Evolutionary conservation across 768 basidiomycete species (phyloP).

Genomic region (Leccinum imitatum): DNA sequence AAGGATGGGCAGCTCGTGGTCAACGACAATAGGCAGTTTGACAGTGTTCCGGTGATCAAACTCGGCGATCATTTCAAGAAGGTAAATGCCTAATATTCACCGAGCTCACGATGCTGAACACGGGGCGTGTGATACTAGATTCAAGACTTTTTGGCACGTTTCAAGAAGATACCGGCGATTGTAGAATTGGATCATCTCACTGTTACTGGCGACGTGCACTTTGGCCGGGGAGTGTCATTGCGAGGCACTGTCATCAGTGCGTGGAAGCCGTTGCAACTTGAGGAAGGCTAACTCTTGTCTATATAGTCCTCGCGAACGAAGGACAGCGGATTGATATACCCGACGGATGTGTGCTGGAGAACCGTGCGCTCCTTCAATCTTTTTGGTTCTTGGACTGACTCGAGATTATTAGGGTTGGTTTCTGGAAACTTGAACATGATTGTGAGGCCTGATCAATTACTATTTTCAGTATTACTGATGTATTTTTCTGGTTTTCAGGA

Average conservation of each 20-base stretch:
- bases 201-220: conserved; percentile 87
- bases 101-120: not conserved
- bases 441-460: conserved; percentile 24
- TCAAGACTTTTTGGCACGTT: conserved; percentile 88
- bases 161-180: conserved; percentile 92
- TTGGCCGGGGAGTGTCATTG: conserved; percentile 83
- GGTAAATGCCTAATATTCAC: conserved; percentile 38
- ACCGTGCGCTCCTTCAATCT: conserved; percentile 38
- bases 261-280: conserved; percentile 12
- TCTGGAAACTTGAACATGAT: conserved; percentile 88
- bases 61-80: conserved; percentile 97
- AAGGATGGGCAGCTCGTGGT: conserved; percentile 86
- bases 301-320: conserved; percentile 73
- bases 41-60: conserved; percentile 92
- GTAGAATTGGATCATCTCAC: conserved; percentile 93
- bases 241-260: conserved; percentile 85
- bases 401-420: conserved; percentile 50
- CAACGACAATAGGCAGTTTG: conserved; percentile 80
- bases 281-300: not conserved
- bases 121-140: conserved; percentile 43
- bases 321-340: conserved; percentile 81
- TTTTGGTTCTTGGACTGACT: not conserved
- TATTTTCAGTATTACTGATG: not conserved
- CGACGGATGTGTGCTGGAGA: conserved; percentile 78
- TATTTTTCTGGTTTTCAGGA: conserved; percentile 4